A percentile compares a stretch with the other conserved stretches of the same genome.
phyloP scores from a whole-genome alignment of 2,329 filamentous ascomycete genomes.

The Xylaria sp. region DNA sequence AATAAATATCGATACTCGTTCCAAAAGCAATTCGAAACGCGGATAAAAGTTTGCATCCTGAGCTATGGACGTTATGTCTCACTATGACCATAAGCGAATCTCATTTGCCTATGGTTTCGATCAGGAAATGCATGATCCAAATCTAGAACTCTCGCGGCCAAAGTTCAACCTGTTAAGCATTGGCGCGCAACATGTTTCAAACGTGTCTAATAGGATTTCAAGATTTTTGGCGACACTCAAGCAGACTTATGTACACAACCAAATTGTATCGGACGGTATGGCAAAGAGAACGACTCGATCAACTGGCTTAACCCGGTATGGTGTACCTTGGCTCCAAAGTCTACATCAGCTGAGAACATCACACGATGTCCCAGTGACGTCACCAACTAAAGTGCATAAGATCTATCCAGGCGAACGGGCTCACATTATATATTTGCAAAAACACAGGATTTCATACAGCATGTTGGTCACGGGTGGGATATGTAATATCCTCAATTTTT shows the following conservation, averaged over 20 bases:
- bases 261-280: slow-evolving; percentile 10
- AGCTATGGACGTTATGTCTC: background rate
- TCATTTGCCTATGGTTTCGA: background rate
- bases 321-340: slow-evolving; percentile 1
- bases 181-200: background rate
- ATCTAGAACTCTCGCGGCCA: background rate
- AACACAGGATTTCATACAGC: slow-evolving; percentile 14
- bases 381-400: slow-evolving; percentile 8
- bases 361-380: slow-evolving; percentile 1
- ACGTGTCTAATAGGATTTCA: slow-evolving; percentile 13
- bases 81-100: background rate
- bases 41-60: background rate
- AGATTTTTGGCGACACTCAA: background rate
- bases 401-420: background rate
- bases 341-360: background rate
- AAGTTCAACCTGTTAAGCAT: slow-evolving; percentile 5
- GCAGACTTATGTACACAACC: slow-evolving; percentile 12
- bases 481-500: slow-evolving; percentile 6
- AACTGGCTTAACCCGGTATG: slow-evolving; percentile 1
- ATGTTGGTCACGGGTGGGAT: slow-evolving; percentile 17
- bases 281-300: slow-evolving; percentile 1
- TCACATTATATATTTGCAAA: slow-evolving; percentile 10
- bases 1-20: slow-evolving; percentile 8
- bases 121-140: background rate
- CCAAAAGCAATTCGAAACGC: slow-evolving; percentile 1